Base-by-base conservation (phyloP, 306 rosid species). In the Cajanus cajan region DNA sequence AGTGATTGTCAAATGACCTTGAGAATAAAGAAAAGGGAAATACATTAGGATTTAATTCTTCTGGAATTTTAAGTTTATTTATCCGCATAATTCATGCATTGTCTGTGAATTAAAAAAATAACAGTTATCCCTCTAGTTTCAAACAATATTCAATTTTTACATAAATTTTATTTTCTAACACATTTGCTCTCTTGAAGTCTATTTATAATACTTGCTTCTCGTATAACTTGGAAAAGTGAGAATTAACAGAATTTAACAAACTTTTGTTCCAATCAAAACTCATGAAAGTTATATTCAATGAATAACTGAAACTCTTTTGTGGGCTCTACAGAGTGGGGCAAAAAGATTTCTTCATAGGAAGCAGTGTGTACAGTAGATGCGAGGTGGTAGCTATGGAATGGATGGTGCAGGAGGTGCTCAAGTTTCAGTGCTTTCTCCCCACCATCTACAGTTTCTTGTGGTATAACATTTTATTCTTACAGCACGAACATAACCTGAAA, bases 321-420 rank as follows among this genome's bases (percentile, higher is more conserved):
- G 78, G 74, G 72, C n/a, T 55, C 62, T 79, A 24, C 79, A 95
- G 99, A 52, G 81, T 93, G 71, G 88, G 84, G 83, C 87, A 86
- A 57, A 89, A 72, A 73, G 51, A 67, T 67, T 88, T 91, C 87
- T 39, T 34, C 70, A 69, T 93, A 19, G 96, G 78, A 73, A 74
- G 43, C 86, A 83, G 41, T 81, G 68, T 65, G 50, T 95, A 90
- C 79, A 85, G 85, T 77, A 92, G 94, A 93, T 43, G 86, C 74
- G 98, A 95, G 89, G 99, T 93, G 40, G 96, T 95, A 43, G 99
- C 96, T 51, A 95, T 93, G 99, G 99, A 95, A 86, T 95, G 99
- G 99, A 78, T 95, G 70, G 90, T 95, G 77, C 94, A 81, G 79
- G 98, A 93, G 87, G 94, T 90, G 74, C 98, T 95, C 79, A 73